A percentile compares a stretch with the other conserved stretches of the same genome.
These are phyloP conservation scores for Phytopythium montanum DNA, from an alignment of 352 stramenopile genomes.

Conservation along the genomic window DNA sequence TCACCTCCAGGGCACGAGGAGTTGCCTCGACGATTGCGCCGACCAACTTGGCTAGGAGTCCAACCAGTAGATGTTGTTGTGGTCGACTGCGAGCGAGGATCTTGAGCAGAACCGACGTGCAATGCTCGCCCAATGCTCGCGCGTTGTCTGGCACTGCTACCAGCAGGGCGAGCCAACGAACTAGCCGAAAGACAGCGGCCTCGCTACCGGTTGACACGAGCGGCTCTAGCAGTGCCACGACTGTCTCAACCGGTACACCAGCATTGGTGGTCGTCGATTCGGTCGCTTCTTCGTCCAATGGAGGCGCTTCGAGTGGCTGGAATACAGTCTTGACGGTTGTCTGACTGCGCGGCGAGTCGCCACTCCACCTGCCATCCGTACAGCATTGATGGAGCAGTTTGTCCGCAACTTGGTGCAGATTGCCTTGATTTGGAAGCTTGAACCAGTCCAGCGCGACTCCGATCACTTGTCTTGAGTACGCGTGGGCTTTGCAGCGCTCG, in stretches of 20 bases:
- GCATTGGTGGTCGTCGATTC: slow-evolving; percentile 3
- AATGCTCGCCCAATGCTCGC: slow-evolving; percentile 30
- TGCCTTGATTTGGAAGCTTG: slow-evolving; percentile 21
- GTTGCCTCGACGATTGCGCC: slow-evolving; percentile 30
- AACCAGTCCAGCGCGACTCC: slow-evolving; percentile 39
- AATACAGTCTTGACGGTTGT: too few relatives aligned
- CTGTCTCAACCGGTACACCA: slow-evolving; percentile 26
- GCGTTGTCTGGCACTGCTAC: slow-evolving; percentile 41
- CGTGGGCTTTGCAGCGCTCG: slow-evolving; percentile 31
- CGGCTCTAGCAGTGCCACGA: slow-evolving; percentile 34
- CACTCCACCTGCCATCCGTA: not conserved
- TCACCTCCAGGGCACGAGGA: slow-evolving; percentile 36
- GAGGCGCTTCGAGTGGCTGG: not conserved
- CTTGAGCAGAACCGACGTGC: slow-evolving; percentile 25
- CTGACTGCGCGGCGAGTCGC: not conserved
- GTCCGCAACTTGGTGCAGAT: slow-evolving; percentile 49
- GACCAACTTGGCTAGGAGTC: slow-evolving; percentile 45
- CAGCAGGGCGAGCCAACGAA: slow-evolving; percentile 48
- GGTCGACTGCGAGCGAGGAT: slow-evolving; percentile 18
- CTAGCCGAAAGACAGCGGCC: slow-evolving; percentile 31
- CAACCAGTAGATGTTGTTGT: slow-evolving; percentile 27
- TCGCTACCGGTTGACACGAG: slow-evolving; percentile 10
- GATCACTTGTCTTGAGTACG: slow-evolving; percentile 32
- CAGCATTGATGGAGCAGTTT: slow-evolving; percentile 57
- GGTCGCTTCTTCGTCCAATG: not conserved